Conservation (phyloP, 108 stramenopile genomes). For the Skeletonema potamos region DNA sequence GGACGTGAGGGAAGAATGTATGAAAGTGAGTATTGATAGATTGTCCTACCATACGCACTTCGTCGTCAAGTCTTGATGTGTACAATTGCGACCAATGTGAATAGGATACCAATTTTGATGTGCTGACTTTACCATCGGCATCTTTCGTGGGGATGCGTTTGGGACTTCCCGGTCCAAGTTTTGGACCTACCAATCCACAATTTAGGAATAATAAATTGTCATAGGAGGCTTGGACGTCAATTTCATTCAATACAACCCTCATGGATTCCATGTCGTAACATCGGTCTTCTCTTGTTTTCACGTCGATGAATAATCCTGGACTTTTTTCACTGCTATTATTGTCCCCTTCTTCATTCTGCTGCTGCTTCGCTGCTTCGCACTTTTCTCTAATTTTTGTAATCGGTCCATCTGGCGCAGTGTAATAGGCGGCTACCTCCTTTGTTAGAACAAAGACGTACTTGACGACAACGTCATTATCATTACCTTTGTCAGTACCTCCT, state of each 20-base stretch:
- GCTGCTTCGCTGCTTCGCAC: conserved; percentile 18
- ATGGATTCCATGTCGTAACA: conserved; percentile 63
- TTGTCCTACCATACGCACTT: conserved; percentile 44
- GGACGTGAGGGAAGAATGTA: conserved; percentile 47
- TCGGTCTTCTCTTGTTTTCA: conserved; percentile 36
- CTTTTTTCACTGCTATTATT: not conserved
- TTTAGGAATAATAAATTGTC: conserved; percentile 59
- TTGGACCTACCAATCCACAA: conserved; percentile 56
- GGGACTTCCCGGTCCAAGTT: conserved; percentile 34
- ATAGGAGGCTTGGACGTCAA: conserved; percentile 26
- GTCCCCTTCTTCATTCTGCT: conserved; percentile 2
- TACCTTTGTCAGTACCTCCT: not conserved
- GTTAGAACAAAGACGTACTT: conserved; percentile 45
- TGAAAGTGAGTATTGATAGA: conserved; percentile 51
- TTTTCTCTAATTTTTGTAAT: conserved; percentile 29
- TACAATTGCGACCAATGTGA: conserved; percentile 49
- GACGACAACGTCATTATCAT: conserved; percentile 1
- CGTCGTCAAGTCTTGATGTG: conserved; percentile 34
- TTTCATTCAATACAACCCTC: conserved; percentile 14
- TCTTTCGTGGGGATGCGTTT: not conserved
- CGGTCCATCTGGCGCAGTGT: conserved; percentile 26
- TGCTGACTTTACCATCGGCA: not conserved
- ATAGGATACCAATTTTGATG: conserved; percentile 28
- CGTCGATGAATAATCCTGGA: conserved; percentile 18
- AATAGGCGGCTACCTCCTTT: conserved; percentile 36